Evolutionary conservation across 768 basidiomycete genomes (phyloP).

Genomic region (Kwoniella shandongensis): DNA sequence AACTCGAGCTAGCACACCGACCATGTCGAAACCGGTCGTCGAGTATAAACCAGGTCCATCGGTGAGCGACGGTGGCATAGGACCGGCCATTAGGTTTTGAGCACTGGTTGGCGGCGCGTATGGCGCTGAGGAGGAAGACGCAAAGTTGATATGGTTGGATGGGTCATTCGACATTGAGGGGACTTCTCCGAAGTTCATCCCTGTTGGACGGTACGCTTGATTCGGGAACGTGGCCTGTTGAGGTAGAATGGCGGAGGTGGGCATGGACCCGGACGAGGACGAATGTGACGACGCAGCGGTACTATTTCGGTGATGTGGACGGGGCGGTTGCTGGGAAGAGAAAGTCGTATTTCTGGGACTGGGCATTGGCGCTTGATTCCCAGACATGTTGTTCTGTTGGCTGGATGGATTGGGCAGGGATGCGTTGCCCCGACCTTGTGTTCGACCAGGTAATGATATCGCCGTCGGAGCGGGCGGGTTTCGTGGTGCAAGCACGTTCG

Average conservation of each 20-base stretch:
- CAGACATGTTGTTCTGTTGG: too few species aligned
- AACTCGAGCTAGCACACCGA: slow-evolving; percentile 77
- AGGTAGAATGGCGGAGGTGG: slow-evolving; percentile 24
- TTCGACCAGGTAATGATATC: background rate
- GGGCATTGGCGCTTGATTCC: background rate
- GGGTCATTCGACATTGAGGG: slow-evolving; percentile 16
- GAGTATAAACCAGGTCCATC: slow-evolving; percentile 68
- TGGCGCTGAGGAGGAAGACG: slow-evolving; percentile 38
- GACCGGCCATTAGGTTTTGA: slow-evolving; percentile 26
- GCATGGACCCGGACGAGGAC: slow-evolving; percentile 18
- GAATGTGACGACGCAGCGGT: background rate
- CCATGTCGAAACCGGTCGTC: slow-evolving; percentile 82
- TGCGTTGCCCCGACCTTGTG: background rate
- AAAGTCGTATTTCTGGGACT: too few species aligned
- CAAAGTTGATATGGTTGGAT: slow-evolving; percentile 41
- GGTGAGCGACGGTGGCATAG: slow-evolving; percentile 26
- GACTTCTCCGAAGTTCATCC: slow-evolving; percentile 1
- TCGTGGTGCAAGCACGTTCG: slow-evolving; percentile 10
- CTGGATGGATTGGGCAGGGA: background rate
- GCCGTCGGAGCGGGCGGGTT: slow-evolving; percentile 6
- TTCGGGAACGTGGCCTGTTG: slow-evolving; percentile 13
- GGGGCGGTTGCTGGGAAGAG: background rate
- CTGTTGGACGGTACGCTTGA: background rate
- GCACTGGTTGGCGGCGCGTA: slow-evolving; percentile 43
- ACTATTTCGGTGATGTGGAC: background rate